phyloP scores from a whole-genome alignment of 2,329 filamentous ascomycete species.

The Pseudogymnoascus sp. region DNA sequence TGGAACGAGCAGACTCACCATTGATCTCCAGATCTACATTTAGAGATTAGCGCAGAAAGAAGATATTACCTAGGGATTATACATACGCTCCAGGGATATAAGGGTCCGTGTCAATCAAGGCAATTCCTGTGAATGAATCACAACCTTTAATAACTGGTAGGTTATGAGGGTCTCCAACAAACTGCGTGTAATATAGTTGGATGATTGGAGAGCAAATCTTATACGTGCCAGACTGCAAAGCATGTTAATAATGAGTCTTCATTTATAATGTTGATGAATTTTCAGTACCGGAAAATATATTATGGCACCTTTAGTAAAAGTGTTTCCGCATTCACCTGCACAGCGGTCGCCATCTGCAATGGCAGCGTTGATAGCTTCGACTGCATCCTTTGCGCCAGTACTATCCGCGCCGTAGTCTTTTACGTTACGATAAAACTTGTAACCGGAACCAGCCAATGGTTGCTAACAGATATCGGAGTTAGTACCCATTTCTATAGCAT shows the following conservation, averaged over 20 bases:
- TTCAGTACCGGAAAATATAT: constrained; percentile 27
- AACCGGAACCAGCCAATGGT: too few species aligned
- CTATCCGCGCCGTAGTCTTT: constrained; percentile 25
- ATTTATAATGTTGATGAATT: too few species aligned
- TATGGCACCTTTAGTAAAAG: constrained; percentile 56
- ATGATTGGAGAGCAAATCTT: constrained; percentile 45
- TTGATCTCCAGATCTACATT: constrained; percentile 33
- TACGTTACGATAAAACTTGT: too few species aligned
- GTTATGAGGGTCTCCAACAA: constrained; percentile 10
- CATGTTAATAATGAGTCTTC: too few species aligned
- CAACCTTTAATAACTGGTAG: constrained; percentile 68
- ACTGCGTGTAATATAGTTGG: constrained; percentile 9
- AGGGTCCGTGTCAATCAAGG: constrained; percentile 78
- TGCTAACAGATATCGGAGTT: too few species aligned
- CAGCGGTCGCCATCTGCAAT: constrained; percentile 72
- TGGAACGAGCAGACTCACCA: too few species aligned
- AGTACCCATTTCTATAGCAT: too few species aligned
- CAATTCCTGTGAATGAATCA: constrained; percentile 69
- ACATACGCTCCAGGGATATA: constrained; percentile 61
- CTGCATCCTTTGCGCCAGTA: constrained; percentile 34
- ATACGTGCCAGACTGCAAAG: constrained; percentile 44
- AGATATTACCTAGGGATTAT: too few species aligned
- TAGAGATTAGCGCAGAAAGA: too few species aligned
- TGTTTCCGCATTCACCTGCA: constrained; percentile 69
- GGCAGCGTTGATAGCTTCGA: too few species aligned